Evolutionary conservation across 495 filamentous ascomycete genomes (phyloP).

Genomic region (Xylaria cubensis): DNA sequence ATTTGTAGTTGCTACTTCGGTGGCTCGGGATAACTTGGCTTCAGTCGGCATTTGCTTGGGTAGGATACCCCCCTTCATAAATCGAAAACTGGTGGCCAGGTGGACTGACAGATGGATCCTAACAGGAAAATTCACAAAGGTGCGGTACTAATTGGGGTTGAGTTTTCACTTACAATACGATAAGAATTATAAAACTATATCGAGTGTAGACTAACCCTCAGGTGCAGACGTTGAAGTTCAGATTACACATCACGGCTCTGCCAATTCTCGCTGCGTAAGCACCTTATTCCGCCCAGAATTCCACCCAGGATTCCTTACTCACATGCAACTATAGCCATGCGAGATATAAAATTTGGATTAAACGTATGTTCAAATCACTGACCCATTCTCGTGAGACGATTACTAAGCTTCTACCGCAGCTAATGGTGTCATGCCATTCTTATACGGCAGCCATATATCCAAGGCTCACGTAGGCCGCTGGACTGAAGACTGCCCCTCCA

Average conservation of each 20-base stretch:
- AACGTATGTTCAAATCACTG: constrained; percentile 43
- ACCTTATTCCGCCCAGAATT: neutral
- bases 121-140: constrained; percentile 85
- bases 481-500: constrained; percentile 84
- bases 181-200: neutral
- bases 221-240: constrained; percentile 70
- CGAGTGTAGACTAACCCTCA: neutral
- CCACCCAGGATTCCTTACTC: neutral
- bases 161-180: too few relatives aligned
- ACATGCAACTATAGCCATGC: constrained; percentile 61
- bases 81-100: neutral
- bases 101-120: neutral
- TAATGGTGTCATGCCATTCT: constrained; percentile 94
- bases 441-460: constrained; percentile 88
- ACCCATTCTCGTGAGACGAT: neutral
- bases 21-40: constrained; percentile 79
- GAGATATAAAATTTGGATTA: constrained; percentile 93
- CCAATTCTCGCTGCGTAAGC: constrained; percentile 74
- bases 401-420: constrained; percentile 36
- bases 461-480: constrained; percentile 92
- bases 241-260: constrained; percentile 82
- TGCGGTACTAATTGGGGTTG: constrained; percentile 33
- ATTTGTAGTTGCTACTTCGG: constrained; percentile 69
- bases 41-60: constrained; percentile 85
- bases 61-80: constrained; percentile 21